These are phyloP conservation scores for Fraxinus xanthoxyloides DNA, from an alignment of 305 asterid genomes.

Conservation along the genomic window DNA sequence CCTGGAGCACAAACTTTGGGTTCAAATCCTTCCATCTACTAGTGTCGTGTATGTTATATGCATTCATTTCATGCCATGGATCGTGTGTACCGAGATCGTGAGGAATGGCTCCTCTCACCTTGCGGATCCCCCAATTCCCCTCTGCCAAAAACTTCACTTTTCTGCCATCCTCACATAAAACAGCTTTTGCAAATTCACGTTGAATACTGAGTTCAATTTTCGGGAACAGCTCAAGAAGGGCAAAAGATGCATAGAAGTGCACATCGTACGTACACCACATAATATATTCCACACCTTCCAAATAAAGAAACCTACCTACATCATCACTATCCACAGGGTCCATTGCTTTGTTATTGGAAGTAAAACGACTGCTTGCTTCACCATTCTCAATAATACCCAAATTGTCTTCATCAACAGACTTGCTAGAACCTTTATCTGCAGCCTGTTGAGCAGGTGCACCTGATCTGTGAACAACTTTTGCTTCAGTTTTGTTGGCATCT, in stretches of 20 bases:
- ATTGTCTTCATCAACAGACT: constrained; percentile 32
- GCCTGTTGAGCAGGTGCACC: constrained; percentile 24
- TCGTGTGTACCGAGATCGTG: constrained; percentile 99
- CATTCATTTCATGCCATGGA: constrained; percentile 99
- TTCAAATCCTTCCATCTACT: constrained; percentile 96
- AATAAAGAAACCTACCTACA: constrained; percentile 86
- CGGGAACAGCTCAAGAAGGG: constrained; percentile 93
- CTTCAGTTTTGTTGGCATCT: constrained; percentile 36
- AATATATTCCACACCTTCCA: constrained; percentile 94
- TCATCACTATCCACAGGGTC: constrained; percentile 49
- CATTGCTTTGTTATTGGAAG: constrained; percentile 31
- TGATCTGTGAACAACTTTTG: constrained; percentile 32
- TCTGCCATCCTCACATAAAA: constrained; percentile 72
- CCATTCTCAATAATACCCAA: constrained; percentile 21
- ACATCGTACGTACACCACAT: constrained; percentile 99
- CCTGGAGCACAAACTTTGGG: constrained; percentile 94
- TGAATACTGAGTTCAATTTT: constrained; percentile 95
- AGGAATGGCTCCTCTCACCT: constrained; percentile 92
- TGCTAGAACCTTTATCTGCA: constrained; percentile 27
- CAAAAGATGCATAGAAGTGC: constrained; percentile 97
- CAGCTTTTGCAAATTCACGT: constrained; percentile 91
- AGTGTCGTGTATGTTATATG: constrained; percentile 95
- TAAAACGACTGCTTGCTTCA: constrained; percentile 28
- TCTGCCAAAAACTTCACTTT: constrained; percentile 84
- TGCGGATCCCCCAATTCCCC: constrained; percentile 92